A percentile compares a stretch with the other conserved stretches of the same genome.
These are phyloP conservation scores for Ogataea methylovora DNA, from an alignment of 805 yeast species.

Conservation along the genomic window DNA sequence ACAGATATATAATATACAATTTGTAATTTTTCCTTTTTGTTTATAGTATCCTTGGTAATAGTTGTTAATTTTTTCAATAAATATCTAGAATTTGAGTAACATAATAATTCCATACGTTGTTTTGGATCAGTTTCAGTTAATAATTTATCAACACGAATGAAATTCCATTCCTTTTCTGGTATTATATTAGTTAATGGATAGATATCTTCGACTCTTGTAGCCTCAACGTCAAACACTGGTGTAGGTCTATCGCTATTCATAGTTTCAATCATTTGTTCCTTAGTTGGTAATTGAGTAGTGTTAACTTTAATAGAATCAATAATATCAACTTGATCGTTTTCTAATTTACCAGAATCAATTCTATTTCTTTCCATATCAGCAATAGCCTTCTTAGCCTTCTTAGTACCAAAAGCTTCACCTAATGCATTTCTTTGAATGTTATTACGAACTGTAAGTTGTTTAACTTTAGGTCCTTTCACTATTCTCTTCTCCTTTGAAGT, in stretches of 20 bases:
- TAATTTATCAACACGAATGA: constrained; percentile 57
- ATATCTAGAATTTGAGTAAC: constrained; percentile 50
- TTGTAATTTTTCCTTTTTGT: constrained; percentile 53
- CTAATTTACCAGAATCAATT: constrained; percentile 78
- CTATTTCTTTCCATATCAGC: constrained; percentile 72
- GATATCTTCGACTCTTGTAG: constrained; percentile 76
- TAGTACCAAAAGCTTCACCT: constrained; percentile 97
- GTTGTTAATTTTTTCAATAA: constrained; percentile 39
- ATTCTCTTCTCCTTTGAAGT: constrained; percentile 53
- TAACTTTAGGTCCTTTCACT: constrained; percentile 53
- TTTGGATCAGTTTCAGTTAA: constrained; percentile 46
- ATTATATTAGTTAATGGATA: constrained; percentile 71
- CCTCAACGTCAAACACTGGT: constrained; percentile 68
- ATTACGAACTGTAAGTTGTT: constrained; percentile 43
- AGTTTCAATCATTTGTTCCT: constrained; percentile 48
- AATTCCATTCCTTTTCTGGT: constrained; percentile 54
- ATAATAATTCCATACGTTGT: constrained; percentile 50
- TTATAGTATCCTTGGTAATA: constrained; percentile 29
- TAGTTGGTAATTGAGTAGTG: constrained; percentile 69
- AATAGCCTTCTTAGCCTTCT: constrained; percentile 89
- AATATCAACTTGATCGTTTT: constrained; percentile 63
- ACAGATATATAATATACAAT: constrained; percentile 75
- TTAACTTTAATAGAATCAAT: constrained; percentile 68
- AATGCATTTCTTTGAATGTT: constrained; percentile 68
- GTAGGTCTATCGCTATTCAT: constrained; percentile 72